Evolutionary conservation across 257 asterid species (phyloP).

Genomic region (Leonotis leonurus): DNA sequence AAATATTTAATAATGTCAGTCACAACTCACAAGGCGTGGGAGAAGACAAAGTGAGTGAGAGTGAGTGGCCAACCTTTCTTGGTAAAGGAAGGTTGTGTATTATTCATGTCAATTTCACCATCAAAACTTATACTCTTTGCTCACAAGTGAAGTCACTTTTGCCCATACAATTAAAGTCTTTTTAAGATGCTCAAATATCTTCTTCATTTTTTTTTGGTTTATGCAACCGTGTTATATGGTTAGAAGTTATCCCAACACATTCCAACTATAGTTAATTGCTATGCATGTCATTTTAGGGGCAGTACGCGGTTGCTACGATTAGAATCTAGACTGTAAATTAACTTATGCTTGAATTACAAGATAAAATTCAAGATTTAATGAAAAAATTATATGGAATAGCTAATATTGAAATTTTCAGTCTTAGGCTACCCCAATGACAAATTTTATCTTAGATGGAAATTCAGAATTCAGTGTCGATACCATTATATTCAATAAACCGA

Average conservation of each 20-base stretch:
- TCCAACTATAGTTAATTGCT: background rate
- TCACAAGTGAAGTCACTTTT: conserved; percentile 47
- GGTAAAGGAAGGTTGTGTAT: conserved; percentile 13
- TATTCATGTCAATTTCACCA: conserved; percentile 41
- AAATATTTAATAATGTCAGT: conserved; percentile 30
- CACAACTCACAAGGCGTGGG: conserved; percentile 30
- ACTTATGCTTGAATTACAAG: background rate
- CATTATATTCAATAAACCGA: too few species aligned
- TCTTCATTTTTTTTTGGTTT: background rate
- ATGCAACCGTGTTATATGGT: background rate
- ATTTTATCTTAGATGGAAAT: too few species aligned
- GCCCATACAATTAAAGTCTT: conserved; percentile 16
- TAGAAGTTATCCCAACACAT: background rate
- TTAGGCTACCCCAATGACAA: too few species aligned
- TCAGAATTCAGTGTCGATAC: too few species aligned
- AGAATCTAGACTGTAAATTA: background rate
- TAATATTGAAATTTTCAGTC: too few species aligned
- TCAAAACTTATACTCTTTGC: conserved; percentile 37
- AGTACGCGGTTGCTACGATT: too few species aligned
- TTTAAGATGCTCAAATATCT: background rate
- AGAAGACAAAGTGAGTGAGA: conserved; percentile 40
- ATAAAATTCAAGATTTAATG: too few species aligned
- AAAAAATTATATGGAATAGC: too few species aligned
- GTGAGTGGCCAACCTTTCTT: conserved; percentile 48
- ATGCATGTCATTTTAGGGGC: background rate